phyloP scores from a whole-genome alignment of 2,329 filamentous ascomycete genomes.

The Aspergillus sp. region DNA sequence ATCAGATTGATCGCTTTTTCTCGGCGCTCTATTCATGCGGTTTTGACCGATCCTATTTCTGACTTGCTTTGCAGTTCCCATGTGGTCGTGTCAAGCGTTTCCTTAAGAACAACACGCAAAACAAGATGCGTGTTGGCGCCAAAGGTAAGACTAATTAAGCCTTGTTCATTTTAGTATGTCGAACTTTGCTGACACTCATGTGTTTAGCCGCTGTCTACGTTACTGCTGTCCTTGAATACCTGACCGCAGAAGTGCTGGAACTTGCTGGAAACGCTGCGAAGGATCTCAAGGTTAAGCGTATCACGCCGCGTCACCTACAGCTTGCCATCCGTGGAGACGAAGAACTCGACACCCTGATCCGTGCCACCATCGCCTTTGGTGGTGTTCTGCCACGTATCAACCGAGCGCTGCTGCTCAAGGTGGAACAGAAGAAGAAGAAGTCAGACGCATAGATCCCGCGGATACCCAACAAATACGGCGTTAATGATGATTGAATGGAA shows the following conservation, averaged over 20 bases:
- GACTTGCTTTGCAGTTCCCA: conserved; percentile 68
- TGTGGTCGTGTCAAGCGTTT: conserved; percentile 99
- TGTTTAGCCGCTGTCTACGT: conserved; percentile 84
- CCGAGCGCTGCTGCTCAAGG: conserved; percentile 90
- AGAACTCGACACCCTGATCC: conserved; percentile 95
- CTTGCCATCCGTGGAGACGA: conserved; percentile 98
- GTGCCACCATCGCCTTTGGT: conserved; percentile 96
- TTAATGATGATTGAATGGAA: conserved; percentile 25
- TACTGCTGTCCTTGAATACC: conserved; percentile 95
- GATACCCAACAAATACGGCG: conserved; percentile 25
- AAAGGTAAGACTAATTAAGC: conserved; percentile 58
- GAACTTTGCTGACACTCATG: conserved; percentile 16
- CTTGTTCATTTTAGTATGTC: not conserved
- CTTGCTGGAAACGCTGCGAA: conserved; percentile 98
- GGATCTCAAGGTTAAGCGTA: conserved; percentile 99
- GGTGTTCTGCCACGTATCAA: conserved; percentile 99
- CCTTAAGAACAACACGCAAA: conserved; percentile 97
- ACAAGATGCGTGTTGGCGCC: conserved; percentile 99
- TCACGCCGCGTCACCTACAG: conserved; percentile 95
- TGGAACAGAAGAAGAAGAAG: conserved; percentile 95
- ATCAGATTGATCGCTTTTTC: not conserved
- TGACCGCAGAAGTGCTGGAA: conserved; percentile 97
- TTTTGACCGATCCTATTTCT: not conserved
- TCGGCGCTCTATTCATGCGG: not conserved
- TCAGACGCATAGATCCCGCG: conserved; percentile 32